A percentile compares a stretch with the other conserved stretches of the same genome.
phyloP scores from a whole-genome alignment of 1,284 basidiomycete species.

The Leccinum subrobustum region DNA sequence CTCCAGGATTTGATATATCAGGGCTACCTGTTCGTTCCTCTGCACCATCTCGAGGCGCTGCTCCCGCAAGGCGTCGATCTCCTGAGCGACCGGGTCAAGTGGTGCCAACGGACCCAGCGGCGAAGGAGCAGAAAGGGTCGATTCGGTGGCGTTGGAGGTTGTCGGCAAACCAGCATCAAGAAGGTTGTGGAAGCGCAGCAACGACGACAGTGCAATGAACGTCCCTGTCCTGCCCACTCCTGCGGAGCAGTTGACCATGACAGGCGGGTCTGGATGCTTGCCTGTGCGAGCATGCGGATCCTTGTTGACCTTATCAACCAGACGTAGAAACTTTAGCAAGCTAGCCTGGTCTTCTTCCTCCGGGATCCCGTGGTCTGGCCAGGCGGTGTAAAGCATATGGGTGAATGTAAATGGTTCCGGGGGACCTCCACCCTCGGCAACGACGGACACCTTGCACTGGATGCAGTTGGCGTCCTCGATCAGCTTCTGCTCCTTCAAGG shows the following conservation, averaged over 20 bases:
- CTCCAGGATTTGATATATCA: slow-evolving; percentile 65
- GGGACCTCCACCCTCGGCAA: slow-evolving; percentile 25
- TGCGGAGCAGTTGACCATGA: slow-evolving; percentile 84
- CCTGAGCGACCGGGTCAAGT: slow-evolving; percentile 61
- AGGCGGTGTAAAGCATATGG: slow-evolving; percentile 72
- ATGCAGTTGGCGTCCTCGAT: slow-evolving; percentile 59
- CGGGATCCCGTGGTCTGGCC: slow-evolving; percentile 85
- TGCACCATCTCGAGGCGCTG: slow-evolving; percentile 84
- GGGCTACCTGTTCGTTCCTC: slow-evolving; percentile 58
- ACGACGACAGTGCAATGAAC: slow-evolving; percentile 77
- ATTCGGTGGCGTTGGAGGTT: slow-evolving; percentile 14
- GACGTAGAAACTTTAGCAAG: slow-evolving; percentile 58
- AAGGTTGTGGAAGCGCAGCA: slow-evolving; percentile 58
- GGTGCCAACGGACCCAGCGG: slow-evolving; percentile 57
- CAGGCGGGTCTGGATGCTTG: slow-evolving; percentile 60
- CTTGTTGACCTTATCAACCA: slow-evolving; percentile 62
- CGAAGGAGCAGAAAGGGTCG: slow-evolving; percentile 37
- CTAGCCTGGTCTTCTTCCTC: slow-evolving; percentile 51
- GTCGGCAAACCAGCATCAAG: slow-evolving; percentile 35
- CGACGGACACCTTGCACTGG: slow-evolving; percentile 50
- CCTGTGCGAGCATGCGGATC: slow-evolving; percentile 32
- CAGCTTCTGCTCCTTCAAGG: slow-evolving; percentile 43
- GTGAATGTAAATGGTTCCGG: slow-evolving; percentile 51
- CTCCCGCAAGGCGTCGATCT: slow-evolving; percentile 76
- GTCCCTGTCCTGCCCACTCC: slow-evolving; percentile 90